Conservation (phyloP, 768 basidiomycete species). For the Boletellus ananas region DNA sequence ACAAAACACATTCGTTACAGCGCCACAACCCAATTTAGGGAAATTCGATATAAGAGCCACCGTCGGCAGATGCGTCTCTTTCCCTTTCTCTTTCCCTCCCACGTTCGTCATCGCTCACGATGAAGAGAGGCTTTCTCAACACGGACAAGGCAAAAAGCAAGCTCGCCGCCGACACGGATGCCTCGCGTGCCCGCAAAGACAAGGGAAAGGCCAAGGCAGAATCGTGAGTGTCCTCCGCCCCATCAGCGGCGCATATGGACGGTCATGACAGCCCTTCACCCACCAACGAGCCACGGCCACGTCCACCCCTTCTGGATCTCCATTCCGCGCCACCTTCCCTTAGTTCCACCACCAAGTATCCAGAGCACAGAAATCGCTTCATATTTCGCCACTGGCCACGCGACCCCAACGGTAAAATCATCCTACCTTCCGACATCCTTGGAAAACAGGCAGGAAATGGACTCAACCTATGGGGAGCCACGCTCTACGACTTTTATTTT, state of each 20-base stretch:
- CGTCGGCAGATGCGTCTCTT: not conserved
- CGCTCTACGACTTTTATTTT: slow-evolving; percentile 29
- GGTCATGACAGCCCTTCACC: not conserved
- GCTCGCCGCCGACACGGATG: slow-evolving; percentile 20
- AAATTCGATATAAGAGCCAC: not conserved
- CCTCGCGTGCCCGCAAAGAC: not conserved
- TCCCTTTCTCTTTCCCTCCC: too few species aligned
- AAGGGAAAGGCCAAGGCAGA: slow-evolving; percentile 4
- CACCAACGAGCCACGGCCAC: not conserved
- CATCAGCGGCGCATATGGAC: not conserved
- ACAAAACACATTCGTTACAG: too few species aligned
- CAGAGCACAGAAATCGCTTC: slow-evolving; percentile 4
- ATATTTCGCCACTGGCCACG: slow-evolving; percentile 27
- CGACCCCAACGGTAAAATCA: slow-evolving; percentile 20
- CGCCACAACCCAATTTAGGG: too few species aligned
- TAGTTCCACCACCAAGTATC: not conserved
- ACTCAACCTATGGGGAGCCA: slow-evolving; percentile 24
- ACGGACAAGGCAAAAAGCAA: slow-evolving; percentile 21
- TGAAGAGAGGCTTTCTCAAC: slow-evolving; percentile 24
- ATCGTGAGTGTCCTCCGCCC: not conserved
- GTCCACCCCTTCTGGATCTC: slow-evolving; percentile 1
- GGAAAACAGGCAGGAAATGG: slow-evolving; percentile 24
- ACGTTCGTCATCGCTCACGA: too few species aligned
- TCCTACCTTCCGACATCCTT: slow-evolving; percentile 4
- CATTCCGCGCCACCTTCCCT: slow-evolving; percentile 1